phyloP scores from a whole-genome alignment of 208 protist species.

The Acanthamoeba lenticulata region DNA sequence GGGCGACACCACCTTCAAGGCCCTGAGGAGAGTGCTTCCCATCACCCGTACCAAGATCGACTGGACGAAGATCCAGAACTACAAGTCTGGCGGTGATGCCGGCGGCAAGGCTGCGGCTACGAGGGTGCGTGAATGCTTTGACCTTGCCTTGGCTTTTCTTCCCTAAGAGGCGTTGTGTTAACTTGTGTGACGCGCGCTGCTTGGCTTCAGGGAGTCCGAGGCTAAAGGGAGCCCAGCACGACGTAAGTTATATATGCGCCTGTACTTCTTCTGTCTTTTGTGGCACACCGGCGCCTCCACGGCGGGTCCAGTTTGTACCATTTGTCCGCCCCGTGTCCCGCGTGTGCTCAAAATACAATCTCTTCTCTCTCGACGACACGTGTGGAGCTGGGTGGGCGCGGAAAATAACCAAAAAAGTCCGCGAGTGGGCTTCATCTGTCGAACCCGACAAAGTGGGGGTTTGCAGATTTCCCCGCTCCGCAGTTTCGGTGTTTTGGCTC shows the following conservation, averaged over 20 bases:
- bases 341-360: neutral
- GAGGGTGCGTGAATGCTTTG: neutral
- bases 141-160: neutral
- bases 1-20: constrained; percentile 87
- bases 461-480: too few relatives aligned
- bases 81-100: constrained; percentile 57
- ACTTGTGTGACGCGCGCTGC: too few relatives aligned
- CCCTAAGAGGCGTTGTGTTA: too few relatives aligned
- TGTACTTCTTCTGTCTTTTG: neutral
- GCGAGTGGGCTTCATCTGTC: too few relatives aligned
- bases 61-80: constrained; percentile 83
- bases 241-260: constrained; percentile 1
- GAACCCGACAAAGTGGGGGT: too few relatives aligned
- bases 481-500: too few relatives aligned
- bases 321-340: neutral
- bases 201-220: neutral
- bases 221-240: neutral
- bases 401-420: neutral
- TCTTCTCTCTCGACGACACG: neutral
- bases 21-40: constrained; percentile 82
- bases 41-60: constrained; percentile 85
- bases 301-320: neutral
- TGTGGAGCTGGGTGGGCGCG: too few relatives aligned
- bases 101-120: constrained; percentile 9
- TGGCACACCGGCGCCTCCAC: neutral